phyloP scores from a whole-genome alignment of 129 eudicot genomes.

The Flaveria trinervia region DNA sequence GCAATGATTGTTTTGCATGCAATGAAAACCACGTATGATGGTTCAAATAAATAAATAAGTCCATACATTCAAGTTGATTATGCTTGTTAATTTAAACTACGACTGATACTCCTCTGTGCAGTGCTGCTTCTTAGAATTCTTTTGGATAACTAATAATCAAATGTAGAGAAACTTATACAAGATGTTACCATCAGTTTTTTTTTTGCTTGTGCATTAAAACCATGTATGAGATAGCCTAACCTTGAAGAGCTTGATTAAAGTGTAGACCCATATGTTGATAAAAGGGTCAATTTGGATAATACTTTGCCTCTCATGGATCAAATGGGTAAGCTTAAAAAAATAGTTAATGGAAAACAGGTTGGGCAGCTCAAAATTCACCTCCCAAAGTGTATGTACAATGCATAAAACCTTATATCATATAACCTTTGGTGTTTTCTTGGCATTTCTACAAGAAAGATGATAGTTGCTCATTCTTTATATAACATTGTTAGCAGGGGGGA shows the following conservation, averaged over 20 bases:
- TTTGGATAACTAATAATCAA: background rate
- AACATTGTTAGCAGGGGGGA: background rate
- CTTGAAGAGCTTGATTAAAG: background rate
- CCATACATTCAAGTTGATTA: background rate
- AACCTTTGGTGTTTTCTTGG: background rate
- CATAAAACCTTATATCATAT: background rate
- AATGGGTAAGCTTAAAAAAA: background rate
- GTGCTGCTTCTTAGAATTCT: background rate
- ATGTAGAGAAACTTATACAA: background rate
- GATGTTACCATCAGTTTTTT: background rate
- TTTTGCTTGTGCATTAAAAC: background rate
- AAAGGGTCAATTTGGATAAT: background rate
- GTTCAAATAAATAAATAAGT: background rate
- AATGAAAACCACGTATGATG: conserved; percentile 19
- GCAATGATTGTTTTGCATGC: conserved; percentile 1
- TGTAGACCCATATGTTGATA: background rate
- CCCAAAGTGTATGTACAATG: background rate
- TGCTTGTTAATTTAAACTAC: conserved; percentile 4
- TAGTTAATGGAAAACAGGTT: background rate
- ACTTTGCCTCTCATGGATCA: background rate
- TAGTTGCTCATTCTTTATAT: background rate
- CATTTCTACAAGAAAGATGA: background rate
- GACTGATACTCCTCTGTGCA: background rate
- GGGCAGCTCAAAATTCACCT: background rate
- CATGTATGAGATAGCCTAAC: conserved; percentile 3